A percentile compares a stretch with the other conserved stretches of the same genome.
These are phyloP conservation scores for Trametes meyenii DNA, from an alignment of 768 basidiomycete species.

Conservation along the genomic window DNA sequence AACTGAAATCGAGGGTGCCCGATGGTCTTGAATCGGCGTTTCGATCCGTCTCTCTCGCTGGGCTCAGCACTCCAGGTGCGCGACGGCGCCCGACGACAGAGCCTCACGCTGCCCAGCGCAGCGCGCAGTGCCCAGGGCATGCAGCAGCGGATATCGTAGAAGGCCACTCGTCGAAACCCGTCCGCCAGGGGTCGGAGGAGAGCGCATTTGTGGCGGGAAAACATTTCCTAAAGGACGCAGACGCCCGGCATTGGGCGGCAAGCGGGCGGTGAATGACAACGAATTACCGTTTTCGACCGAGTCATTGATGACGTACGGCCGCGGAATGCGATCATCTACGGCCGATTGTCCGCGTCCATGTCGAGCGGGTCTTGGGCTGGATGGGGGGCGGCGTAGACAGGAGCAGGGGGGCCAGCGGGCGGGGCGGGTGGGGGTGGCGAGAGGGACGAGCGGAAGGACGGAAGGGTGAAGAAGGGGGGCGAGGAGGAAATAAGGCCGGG, in stretches of 20 bases:
- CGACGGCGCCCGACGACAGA: no score
- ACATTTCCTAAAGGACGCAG: neutral
- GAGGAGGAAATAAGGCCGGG: neutral
- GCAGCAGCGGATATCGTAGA: no score
- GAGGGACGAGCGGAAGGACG: neutral
- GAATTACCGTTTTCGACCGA: slow-evolving; percentile 1
- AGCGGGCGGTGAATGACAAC: neutral
- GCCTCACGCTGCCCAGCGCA: no score
- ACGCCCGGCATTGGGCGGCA: slow-evolving; percentile 11
- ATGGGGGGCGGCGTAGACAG: neutral
- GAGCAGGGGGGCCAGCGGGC: neutral
- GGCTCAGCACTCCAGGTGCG: no score
- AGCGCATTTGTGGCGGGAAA: neutral
- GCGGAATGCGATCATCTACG: slow-evolving; percentile 10
- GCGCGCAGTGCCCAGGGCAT: no score
- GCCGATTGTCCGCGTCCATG: slow-evolving; percentile 3
- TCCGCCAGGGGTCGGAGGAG: no score
- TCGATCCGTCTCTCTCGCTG: no score
- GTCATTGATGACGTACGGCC: slow-evolving; percentile 13
- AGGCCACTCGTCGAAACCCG: no score
- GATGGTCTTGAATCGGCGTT: no score
- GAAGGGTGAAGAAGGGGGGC: neutral
- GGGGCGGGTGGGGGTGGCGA: neutral
- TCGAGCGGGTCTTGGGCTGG: neutral
- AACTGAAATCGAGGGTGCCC: no score